Percentiles rank a stretch among this genome's conserved stretches.
phyloP scores from a whole-genome alignment of 2,329 filamentous ascomycete genomes.

The Talaromyces sp. region DNA sequence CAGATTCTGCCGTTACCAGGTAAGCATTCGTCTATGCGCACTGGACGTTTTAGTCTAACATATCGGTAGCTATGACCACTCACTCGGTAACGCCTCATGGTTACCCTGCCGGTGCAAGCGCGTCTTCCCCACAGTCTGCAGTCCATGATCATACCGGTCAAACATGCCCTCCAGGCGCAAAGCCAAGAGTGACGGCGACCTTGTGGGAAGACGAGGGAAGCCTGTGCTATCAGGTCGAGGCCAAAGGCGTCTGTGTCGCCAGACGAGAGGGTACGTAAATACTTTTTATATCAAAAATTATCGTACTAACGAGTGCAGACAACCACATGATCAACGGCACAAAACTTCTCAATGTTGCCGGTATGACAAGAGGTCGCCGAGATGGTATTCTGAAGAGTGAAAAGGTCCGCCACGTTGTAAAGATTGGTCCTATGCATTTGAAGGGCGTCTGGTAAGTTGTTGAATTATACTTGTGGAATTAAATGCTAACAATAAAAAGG shows the following conservation, averaged over 20 bases:
- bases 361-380: conserved; percentile 92
- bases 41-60: not conserved
- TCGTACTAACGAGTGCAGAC: conserved; percentile 48
- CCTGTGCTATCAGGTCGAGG: conserved; percentile 95
- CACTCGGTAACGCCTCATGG: conserved; percentile 28
- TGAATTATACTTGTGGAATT: not conserved
- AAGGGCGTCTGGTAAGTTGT: conserved; percentile 86
- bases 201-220: conserved; percentile 98
- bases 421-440: conserved; percentile 97
- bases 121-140: conserved; percentile 41
- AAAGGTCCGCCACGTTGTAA: conserved; percentile 93
- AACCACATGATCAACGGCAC: conserved; percentile 99
- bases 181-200: conserved; percentile 91
- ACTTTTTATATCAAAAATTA: not conserved
- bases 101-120: conserved; percentile 34
- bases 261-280: conserved; percentile 70
- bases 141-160: conserved; percentile 84
- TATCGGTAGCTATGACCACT: conserved; percentile 36
- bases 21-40: conserved; percentile 18
- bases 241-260: conserved; percentile 91
- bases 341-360: conserved; percentile 91
- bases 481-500: conserved; percentile 48
- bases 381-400: conserved; percentile 98
- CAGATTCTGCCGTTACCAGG: conserved; percentile 64
- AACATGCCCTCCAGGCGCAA: conserved; percentile 86